Conservation (phyloP, 352 stramenopile species). For the Phytophthora niederhauseri region DNA sequence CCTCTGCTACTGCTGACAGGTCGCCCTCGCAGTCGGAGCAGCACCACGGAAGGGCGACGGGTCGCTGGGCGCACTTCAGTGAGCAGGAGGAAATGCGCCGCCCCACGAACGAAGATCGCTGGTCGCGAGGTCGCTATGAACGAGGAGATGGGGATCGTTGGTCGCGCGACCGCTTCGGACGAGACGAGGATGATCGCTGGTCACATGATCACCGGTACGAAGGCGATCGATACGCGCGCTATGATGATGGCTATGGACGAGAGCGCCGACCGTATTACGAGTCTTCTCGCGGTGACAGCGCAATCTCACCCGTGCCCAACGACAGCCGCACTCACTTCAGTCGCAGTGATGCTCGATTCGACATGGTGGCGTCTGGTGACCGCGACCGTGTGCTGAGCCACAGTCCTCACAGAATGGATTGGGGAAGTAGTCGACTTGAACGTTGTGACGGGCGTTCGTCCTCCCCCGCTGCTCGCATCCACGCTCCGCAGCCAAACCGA, state of each 20-base stretch:
- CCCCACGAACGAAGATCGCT: constrained; percentile 21
- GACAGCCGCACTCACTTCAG: constrained; percentile 36
- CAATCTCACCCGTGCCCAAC: constrained; percentile 10
- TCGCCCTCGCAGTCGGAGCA: constrained; percentile 17
- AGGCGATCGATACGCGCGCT: constrained; percentile 10
- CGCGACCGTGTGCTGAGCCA: constrained; percentile 19
- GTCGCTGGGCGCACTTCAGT: constrained; percentile 31
- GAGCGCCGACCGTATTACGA: constrained; percentile 2
- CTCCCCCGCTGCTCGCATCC: constrained; percentile 6
- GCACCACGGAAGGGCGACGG: constrained; percentile 31
- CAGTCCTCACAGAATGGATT: constrained; percentile 29
- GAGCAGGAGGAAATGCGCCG: constrained; percentile 23
- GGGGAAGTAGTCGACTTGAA: constrained; percentile 9
- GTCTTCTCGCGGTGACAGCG: neutral
- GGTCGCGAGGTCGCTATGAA: constrained; percentile 14
- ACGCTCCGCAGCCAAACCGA: neutral
- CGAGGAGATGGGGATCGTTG: constrained; percentile 11
- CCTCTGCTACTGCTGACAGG: constrained; percentile 4
- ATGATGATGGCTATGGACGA: constrained; percentile 13
- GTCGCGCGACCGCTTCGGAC: constrained; percentile 4
- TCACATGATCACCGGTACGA: no score
- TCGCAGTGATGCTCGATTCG: constrained; percentile 37
- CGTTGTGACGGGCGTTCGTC: constrained; percentile 10
- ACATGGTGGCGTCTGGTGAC: constrained; percentile 18
- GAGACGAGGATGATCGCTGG: constrained; percentile 16